A percentile compares a stretch with the other conserved stretches of the same genome.
These are phyloP conservation scores for Malassezia equina DNA, from an alignment of 1,284 basidiomycete species.

Conservation along the genomic window DNA sequence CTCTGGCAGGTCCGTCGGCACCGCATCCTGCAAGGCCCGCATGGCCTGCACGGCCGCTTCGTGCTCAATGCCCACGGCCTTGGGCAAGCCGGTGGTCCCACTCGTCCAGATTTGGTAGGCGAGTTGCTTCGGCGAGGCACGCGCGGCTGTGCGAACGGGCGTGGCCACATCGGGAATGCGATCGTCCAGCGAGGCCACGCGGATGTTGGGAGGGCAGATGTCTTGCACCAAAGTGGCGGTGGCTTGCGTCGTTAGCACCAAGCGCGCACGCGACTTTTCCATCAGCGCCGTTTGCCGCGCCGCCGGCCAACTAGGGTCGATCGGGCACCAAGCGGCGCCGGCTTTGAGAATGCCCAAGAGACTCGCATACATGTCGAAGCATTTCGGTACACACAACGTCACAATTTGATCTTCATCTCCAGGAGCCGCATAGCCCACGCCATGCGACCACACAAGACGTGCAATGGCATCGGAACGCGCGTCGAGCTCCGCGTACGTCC, in stretches of 20 bases:
- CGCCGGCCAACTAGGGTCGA: constrained; percentile 46
- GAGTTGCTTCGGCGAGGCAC: constrained; percentile 7
- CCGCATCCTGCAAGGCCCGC: constrained; percentile 38
- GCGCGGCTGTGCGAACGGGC: constrained; percentile 1
- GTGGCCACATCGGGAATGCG: background rate
- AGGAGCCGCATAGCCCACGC: constrained; percentile 23
- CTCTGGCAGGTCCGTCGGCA: constrained; percentile 21
- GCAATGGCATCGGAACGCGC: constrained; percentile 27
- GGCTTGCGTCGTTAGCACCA: constrained; percentile 21
- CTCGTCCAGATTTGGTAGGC: constrained; percentile 49
- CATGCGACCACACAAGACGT: constrained; percentile 22
- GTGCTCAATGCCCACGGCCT: constrained; percentile 46
- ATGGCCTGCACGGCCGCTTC: constrained; percentile 44
- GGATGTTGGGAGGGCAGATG: background rate
- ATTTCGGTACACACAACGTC: constrained; percentile 39
- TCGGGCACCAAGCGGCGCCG: constrained; percentile 49
- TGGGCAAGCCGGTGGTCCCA: constrained; percentile 49
- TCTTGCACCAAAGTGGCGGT: constrained; percentile 16
- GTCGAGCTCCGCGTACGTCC: constrained; percentile 37
- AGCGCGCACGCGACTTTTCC: constrained; percentile 32
- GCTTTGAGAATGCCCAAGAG: constrained; percentile 42
- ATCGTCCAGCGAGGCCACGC: background rate
- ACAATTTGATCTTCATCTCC: constrained; percentile 28
- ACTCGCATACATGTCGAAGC: constrained; percentile 34
- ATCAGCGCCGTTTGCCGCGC: constrained; percentile 44